phyloP scores from a whole-genome alignment of 2,329 filamentous ascomycete genomes.

The Aspergillaceae sp. region DNA sequence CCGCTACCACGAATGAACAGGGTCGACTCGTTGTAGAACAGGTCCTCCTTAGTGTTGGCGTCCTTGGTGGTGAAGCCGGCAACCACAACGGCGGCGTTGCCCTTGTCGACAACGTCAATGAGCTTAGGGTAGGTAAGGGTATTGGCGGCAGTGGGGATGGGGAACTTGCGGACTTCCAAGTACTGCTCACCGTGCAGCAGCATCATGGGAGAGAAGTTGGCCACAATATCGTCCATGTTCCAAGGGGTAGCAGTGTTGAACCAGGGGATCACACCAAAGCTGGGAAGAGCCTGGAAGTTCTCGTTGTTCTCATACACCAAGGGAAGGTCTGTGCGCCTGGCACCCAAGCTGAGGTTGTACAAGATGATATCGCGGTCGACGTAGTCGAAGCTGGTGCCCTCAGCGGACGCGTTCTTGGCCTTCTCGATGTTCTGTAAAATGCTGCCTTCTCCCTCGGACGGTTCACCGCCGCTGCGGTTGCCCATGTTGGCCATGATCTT shows the following conservation, averaged over 20 bases:
- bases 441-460: constrained; percentile 45
- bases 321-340: constrained; percentile 78
- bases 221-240: constrained; percentile 71
- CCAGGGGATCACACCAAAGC: constrained; percentile 92
- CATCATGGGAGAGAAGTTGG: constrained; percentile 98
- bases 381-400: constrained; percentile 71
- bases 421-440: constrained; percentile 67
- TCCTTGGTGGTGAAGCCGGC: constrained; percentile 74
- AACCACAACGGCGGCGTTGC: constrained; percentile 74
- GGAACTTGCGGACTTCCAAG: constrained; percentile 86
- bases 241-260: constrained; percentile 79
- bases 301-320: constrained; percentile 87
- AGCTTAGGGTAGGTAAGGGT: constrained; percentile 70
- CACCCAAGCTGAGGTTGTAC: constrained; percentile 90
- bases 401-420: constrained; percentile 61
- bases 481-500: constrained; percentile 79
- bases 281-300: constrained; percentile 86
- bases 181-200: constrained; percentile 97
- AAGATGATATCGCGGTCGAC: constrained; percentile 83
- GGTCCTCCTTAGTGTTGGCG: constrained; percentile 72
- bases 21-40: constrained; percentile 97
- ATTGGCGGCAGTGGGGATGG: constrained; percentile 74
- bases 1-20: constrained; percentile 86
- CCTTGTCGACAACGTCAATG: constrained; percentile 94
- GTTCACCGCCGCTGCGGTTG: constrained; percentile 55